These are phyloP conservation scores for Diplocarpon mali DNA, from an alignment of 2,329 filamentous ascomycete genomes.

Conservation along the genomic window DNA sequence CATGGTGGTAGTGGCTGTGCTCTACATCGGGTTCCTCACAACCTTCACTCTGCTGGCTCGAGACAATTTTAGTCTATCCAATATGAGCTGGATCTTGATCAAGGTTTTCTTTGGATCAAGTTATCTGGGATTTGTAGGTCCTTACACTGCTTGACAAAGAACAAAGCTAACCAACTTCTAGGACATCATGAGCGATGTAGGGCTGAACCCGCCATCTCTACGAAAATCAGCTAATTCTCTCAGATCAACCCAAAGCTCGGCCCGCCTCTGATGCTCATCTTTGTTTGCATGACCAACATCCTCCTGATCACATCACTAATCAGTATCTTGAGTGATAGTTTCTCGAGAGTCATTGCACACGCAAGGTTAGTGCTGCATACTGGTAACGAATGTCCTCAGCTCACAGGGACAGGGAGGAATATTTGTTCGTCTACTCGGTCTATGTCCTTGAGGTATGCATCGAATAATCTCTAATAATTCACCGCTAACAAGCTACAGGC, in stretches of 20 bases:
- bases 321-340: constrained; percentile 67
- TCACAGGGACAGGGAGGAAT: constrained; percentile 47
- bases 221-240: constrained; percentile 25
- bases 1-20: constrained; percentile 63
- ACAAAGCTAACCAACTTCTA: neutral
- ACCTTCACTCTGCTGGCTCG: constrained; percentile 74
- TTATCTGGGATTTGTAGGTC: constrained; percentile 58
- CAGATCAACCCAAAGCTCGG: constrained; percentile 22
- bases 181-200: constrained; percentile 48
- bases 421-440: constrained; percentile 63
- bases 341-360: constrained; percentile 46
- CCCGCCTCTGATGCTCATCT: constrained; percentile 40
- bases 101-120: constrained; percentile 74
- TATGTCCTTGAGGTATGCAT: constrained; percentile 42
- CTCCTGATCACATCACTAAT: constrained; percentile 70
- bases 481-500: constrained; percentile 31
- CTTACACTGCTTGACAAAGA: neutral
- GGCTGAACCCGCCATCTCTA: constrained; percentile 11
- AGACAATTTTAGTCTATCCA: constrained; percentile 48
- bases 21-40: constrained; percentile 82
- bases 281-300: constrained; percentile 68
- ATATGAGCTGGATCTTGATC: constrained; percentile 67
- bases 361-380: constrained; percentile 27
- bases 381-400: neutral
- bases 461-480: neutral